Base-by-base conservation (phyloP, 1,139 yeast genomes). In the Pichia sp. region DNA sequence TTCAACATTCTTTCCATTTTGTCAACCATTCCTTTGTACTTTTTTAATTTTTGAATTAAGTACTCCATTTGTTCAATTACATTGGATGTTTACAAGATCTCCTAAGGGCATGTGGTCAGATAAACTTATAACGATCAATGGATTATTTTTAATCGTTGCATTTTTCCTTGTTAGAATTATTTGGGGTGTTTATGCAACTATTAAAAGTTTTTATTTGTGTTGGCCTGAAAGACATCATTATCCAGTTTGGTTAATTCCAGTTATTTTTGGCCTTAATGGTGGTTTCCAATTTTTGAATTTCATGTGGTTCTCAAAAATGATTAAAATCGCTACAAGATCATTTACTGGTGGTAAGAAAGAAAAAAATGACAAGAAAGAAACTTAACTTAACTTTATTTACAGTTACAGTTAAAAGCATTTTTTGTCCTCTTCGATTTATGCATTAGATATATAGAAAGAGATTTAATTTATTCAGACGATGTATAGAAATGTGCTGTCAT, bases 1-100 rank as follows among this genome's bases (percentile, higher is more conserved):
- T 2, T 48, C 64, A 30, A 64, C 73, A 6, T 67, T 72, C 40
- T 46, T 54, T 9, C 80, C 80, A 12, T 75, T 68, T 56, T 71
- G 75, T 53, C 67, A 72, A 55, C 80, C 82, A 25, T 70, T 73
- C 70, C 65, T 73, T 35, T 78, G 80, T 1, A 71, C 72, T 1
- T 77, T 77, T 54, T 66, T 77, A 50, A 55, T 74, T 26, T 77
- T 73, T 56, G 82, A 77, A 56, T 64, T 74, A 50, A 72, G 79
- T 47, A 74, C 82, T 10, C 82, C 82, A 2, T 77, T 77, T 60
- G 82, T 77, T 49, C 78, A 77, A 56, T 54, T 76, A 55, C 74
- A 77, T 58, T 77, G 80, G 80, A 77, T 74, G 62, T 73, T 78
- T 26, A 68, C 77, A 11, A 65, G 72, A 47, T 64, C 76, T 40